Evolutionary conservation across 2,329 filamentous ascomycete species (phyloP).

Genomic region (Trichoderma sp.): DNA sequence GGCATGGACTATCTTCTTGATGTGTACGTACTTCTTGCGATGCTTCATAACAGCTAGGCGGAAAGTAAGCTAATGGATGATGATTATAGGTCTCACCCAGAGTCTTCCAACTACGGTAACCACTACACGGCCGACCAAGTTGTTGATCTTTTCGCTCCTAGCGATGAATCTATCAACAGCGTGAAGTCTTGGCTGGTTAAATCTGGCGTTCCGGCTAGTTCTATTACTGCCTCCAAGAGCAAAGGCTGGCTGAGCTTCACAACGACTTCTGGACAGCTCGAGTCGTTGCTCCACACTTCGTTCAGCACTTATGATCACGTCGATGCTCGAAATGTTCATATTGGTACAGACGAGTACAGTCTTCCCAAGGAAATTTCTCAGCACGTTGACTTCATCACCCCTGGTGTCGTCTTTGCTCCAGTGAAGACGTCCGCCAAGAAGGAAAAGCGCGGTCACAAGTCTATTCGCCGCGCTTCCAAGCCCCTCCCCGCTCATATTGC

Average conservation of each 20-base stretch:
- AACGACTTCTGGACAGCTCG: slow-evolving; percentile 51
- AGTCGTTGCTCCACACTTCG: slow-evolving; percentile 50
- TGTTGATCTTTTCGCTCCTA: slow-evolving; percentile 42
- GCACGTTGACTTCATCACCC: slow-evolving; percentile 43
- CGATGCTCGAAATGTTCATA: slow-evolving; percentile 32
- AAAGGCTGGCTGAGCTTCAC: slow-evolving; percentile 55
- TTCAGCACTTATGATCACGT: slow-evolving; percentile 50
- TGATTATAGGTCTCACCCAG: slow-evolving; percentile 36
- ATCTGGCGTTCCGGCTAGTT: slow-evolving; percentile 47
- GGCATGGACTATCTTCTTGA: slow-evolving; percentile 43
- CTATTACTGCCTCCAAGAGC: slow-evolving; percentile 49
- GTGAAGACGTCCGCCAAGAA: background rate
- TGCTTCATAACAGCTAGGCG: background rate
- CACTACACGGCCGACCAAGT: slow-evolving; percentile 46
- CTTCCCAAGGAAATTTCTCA: slow-evolving; percentile 37
- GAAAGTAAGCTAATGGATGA: background rate
- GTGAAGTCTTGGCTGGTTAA: slow-evolving; percentile 53
- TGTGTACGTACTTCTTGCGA: slow-evolving; percentile 28
- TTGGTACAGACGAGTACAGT: slow-evolving; percentile 43
- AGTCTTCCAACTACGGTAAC: slow-evolving; percentile 44
- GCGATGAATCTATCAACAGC: slow-evolving; percentile 44
- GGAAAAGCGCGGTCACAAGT: background rate
- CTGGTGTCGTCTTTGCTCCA: slow-evolving; percentile 30
- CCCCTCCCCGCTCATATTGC: background rate
- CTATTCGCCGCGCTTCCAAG: background rate